Evolutionary conservation across 495 filamentous ascomycete genomes (phyloP), one percentile per base, ranked within the genome.

Genomic region (Aspergillus mulundensis): DNA sequence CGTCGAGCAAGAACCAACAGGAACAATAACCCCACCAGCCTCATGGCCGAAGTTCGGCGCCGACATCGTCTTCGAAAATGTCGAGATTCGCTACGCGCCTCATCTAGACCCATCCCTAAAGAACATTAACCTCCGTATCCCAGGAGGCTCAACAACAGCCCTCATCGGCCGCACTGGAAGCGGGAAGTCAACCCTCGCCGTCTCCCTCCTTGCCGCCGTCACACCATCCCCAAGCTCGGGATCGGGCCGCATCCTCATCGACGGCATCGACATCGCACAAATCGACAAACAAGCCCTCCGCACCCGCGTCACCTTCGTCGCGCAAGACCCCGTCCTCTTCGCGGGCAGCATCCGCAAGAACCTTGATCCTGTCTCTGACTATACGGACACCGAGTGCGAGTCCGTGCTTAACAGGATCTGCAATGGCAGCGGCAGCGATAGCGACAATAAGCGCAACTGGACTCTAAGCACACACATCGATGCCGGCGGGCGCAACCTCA

Each of bases 41-140:
- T 77, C 75, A n/a, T 95, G 90, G 90, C 89, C 90, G 5, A 75
- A 68, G 3, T 85, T 80, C 57, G 72, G 74, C 21, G 84, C 84
- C 43, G 85, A 87, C 64, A 87, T 95, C 53, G 70, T 81, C 23
- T 93, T 95, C 58, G 81, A 91, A 50, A 65, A 87, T 48, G 87
- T 89, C 24, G 90, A 87, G 5, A 78, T 94, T 45, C 81, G 83
- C 52, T 94, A 95, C 61, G 88, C 89, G 11, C 84, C 86, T 1
- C 79, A 87, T 56, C 81, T 91, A 5, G 84, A 88, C 7, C 84
- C 88, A 7, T 83, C 87, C 0, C 70, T 95, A 5, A 64, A 65
- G 16, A 71, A 85, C 49, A 72, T 92, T 36, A 82, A 77, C 14
- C 80, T 93, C 53, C 78, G 71, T 2, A 88, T 94, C 58, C 86